Base-by-base conservation (phyloP, 2,329 filamentous ascomycete genomes). In the Myriosclerotinia curreyana region DNA sequence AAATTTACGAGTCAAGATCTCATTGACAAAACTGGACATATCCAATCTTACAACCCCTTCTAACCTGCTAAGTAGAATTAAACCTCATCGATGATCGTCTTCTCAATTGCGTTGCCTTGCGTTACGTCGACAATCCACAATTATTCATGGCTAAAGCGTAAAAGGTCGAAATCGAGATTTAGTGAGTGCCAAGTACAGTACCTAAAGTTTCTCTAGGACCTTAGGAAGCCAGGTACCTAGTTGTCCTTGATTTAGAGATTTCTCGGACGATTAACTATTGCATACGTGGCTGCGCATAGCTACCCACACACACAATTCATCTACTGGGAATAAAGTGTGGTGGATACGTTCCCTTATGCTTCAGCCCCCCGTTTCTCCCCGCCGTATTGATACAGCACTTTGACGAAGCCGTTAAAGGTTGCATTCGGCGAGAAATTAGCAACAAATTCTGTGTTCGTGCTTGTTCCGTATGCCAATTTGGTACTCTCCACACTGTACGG, bases 241-340 rank as follows among this genome's bases (percentile, higher is more conserved):
- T 2, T 17, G 11, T 22, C 42, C 42, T 36, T 25, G 42, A 48
- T 34, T 48, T 59, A 14, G 55, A 48, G 20, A 38, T 22, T 12
- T 48, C 42, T 48, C n/a, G 12, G 55, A 28, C n/a, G 31, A 48
- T 59, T 20, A 9, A 54, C 14, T 31, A 31, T 9, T 61, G 59
- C 28, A 62, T 62, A 54, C 59, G 59, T 62, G 59, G 59, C 59
- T 62, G 59, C 59, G 59, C 59, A 55, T 54, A 14, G 31, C 28
- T 6, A 28, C 28, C 22, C 46, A 49, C 22, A 49, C 46, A 49
- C 22, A 46, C n/a, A 15, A 15, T 17, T 42, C 40, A 2, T 11
- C 20, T 1, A 40, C 36, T 55, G 38, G 40, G 53, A 55, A 55
- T 25, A 55, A 42, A 34, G 34, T 42, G 36, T 28, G 53, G 53